Evolutionary conservation across 306 rosid species (phyloP).

Genomic region (Heteromeles arbutifolia): DNA sequence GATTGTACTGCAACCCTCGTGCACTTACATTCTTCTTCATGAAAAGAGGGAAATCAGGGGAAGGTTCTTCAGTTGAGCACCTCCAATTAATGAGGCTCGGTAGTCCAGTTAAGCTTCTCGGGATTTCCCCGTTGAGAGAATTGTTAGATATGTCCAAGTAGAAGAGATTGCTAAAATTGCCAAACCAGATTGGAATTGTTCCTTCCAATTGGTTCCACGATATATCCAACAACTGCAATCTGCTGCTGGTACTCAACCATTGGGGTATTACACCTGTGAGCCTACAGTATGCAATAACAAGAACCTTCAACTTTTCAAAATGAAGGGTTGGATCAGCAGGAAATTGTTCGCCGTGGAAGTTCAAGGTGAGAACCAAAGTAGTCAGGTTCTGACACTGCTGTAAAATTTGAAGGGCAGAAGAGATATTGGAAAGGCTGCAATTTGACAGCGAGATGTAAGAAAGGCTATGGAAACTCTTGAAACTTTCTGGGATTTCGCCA

Average conservation of each 20-base stretch:
- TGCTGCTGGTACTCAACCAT: constrained; percentile 34
- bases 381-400: constrained; percentile 42
- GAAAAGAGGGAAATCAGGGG: constrained; percentile 41
- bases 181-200: constrained; percentile 41
- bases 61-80: constrained; percentile 18
- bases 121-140: constrained; percentile 43
- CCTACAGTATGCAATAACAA: constrained; percentile 38
- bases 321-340: constrained; percentile 23
- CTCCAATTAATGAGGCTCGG: constrained; percentile 16
- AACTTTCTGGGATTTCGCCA: constrained; percentile 44
- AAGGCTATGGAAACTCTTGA: constrained; percentile 27
- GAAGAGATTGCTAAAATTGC: constrained; percentile 26
- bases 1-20: constrained; percentile 43
- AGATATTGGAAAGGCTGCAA: constrained; percentile 26
- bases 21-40: constrained; percentile 28
- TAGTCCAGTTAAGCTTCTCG: constrained; percentile 24
- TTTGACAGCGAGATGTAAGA: constrained; percentile 41
- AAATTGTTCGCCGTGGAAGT: constrained; percentile 37
- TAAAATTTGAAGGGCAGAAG: constrained; percentile 28
- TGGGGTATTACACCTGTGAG: constrained; percentile 43
- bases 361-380: constrained; percentile 41
- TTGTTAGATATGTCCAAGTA: constrained; percentile 62
- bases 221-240: constrained; percentile 40
- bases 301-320: constrained; percentile 34
- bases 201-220: constrained; percentile 49